These are phyloP conservation scores for Thermothelomyces thermophilus DNA, from an alignment of 2,329 filamentous ascomycete species.

Conservation along the genomic window DNA sequence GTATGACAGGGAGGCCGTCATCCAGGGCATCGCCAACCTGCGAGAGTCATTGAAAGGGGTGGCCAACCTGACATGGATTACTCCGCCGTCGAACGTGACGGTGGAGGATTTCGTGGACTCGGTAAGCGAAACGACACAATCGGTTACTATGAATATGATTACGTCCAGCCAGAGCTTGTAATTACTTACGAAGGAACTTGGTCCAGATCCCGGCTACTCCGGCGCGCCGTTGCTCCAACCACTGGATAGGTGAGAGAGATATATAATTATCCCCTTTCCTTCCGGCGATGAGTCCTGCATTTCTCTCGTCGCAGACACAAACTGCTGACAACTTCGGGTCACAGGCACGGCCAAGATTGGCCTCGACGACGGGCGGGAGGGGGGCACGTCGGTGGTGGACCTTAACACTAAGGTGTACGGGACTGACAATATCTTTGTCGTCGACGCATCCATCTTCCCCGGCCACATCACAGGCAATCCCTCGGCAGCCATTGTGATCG, in stretches of 20 bases:
- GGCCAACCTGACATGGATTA: constrained; percentile 47
- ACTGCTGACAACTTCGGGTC: background rate
- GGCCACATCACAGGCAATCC: constrained; percentile 54
- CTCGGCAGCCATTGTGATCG: constrained; percentile 50
- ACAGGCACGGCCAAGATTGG: constrained; percentile 25
- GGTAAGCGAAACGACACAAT: constrained; percentile 24
- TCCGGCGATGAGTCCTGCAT: too few species aligned
- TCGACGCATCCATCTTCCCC: constrained; percentile 47
- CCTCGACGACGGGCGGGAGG: constrained; percentile 21
- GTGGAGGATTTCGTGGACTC: constrained; percentile 51
- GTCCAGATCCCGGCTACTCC: constrained; percentile 33
- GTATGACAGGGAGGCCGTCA: constrained; percentile 55
- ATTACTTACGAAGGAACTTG: background rate
- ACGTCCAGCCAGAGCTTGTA: background rate
- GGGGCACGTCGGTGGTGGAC: constrained; percentile 24
- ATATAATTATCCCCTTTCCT: too few species aligned
- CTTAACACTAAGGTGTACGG: constrained; percentile 40
- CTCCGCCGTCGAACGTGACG: constrained; percentile 44
- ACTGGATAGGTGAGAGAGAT: too few species aligned
- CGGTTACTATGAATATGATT: too few species aligned
- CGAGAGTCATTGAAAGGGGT: constrained; percentile 47
- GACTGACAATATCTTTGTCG: constrained; percentile 47
- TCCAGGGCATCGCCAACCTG: constrained; percentile 55
- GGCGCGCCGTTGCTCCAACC: constrained; percentile 38
- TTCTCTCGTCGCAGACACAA: too few species aligned